Conservation (phyloP, 2,329 filamentous ascomycete species). For the Pseudocercospora pini-densiflorae region DNA sequence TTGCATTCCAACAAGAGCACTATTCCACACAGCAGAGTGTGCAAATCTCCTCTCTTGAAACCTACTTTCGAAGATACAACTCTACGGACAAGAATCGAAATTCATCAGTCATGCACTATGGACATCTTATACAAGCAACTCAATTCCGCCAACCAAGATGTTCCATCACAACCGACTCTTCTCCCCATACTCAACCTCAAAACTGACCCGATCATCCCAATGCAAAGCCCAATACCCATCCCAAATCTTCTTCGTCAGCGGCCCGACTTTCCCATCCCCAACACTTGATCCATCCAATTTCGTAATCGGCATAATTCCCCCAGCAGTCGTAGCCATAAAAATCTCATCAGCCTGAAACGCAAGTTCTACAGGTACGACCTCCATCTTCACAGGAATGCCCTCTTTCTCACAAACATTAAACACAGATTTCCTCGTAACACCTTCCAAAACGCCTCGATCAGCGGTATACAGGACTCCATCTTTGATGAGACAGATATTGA, state of each 20-base stretch:
- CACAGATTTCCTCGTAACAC: conserved; percentile 56
- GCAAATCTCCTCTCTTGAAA: too few relatives aligned
- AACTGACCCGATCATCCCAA: conserved; percentile 39
- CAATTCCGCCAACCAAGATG: not conserved
- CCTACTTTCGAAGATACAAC: too few relatives aligned
- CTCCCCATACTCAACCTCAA: conserved; percentile 24
- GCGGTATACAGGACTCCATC: conserved; percentile 52
- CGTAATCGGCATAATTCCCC: conserved; percentile 59
- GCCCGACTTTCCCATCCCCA: conserved; percentile 49
- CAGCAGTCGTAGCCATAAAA: conserved; percentile 59
- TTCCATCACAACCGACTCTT: not conserved
- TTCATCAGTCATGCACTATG: too few relatives aligned
- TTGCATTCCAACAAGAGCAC: too few relatives aligned
- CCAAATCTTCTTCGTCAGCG: conserved; percentile 55
- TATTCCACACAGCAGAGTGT: too few relatives aligned
- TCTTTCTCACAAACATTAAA: conserved; percentile 47
- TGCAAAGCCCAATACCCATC: conserved; percentile 58
- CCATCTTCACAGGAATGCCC: conserved; percentile 44
- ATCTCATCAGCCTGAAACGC: conserved; percentile 54
- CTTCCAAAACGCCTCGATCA: conserved; percentile 54
- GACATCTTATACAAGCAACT: not conserved
- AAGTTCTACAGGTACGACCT: conserved; percentile 49
- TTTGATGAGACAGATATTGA: conserved; percentile 56
- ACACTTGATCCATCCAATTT: conserved; percentile 50
- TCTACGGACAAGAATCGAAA: too few relatives aligned